These are phyloP conservation scores for maize (Zea mays) DNA, from an alignment of 176 grass and related monocot species.

Conservation along the genomic window Zm-B73-REFERENCE-NAM-5.0 NC_050100.1:215158001-215158500, in stretches of 20 bases:
- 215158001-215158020: background rate
- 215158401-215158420: constrained; percentile 67
- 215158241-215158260: no score
- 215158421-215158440: constrained; percentile 69
- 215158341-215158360: constrained; percentile 90
- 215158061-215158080: constrained; percentile 26
- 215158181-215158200: background rate
- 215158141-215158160: background rate
- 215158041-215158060: constrained; percentile 28
- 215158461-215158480: constrained; percentile 41
- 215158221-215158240: no score
- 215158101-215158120: constrained; percentile 1
- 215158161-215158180: background rate
- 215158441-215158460: constrained; percentile 45
- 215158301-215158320: constrained; percentile 92
- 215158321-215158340: constrained; percentile 97
- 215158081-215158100: background rate
- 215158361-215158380: constrained; percentile 68
- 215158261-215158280: constrained; percentile 32
- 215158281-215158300: constrained; percentile 59
- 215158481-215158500: constrained; percentile 87
- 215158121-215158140: background rate
- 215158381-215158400: constrained; percentile 90
- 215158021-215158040: background rate
- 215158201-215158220: background rate